Evolutionary conservation across 345 rosid species (phyloP).

Genomic region (Eucalyptus rudis): DNA sequence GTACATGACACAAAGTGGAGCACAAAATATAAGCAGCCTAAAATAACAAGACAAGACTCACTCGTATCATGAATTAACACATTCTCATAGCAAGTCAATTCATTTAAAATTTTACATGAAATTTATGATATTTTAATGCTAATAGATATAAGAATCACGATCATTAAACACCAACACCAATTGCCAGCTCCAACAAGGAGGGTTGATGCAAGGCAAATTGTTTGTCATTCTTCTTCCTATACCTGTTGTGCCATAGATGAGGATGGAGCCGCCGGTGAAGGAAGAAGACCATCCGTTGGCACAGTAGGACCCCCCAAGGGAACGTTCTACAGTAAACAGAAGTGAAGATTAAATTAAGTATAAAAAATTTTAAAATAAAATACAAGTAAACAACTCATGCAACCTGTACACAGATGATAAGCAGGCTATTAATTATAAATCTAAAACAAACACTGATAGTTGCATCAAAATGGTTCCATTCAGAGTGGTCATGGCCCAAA

Average conservation of each 20-base stretch:
- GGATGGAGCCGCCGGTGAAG: constrained; percentile 24
- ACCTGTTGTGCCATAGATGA: constrained; percentile 46
- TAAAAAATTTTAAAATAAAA: neutral
- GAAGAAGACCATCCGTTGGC: constrained; percentile 44
- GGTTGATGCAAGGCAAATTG: neutral
- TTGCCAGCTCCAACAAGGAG: neutral
- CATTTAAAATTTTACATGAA: neutral
- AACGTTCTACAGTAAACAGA: neutral
- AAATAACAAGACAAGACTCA: neutral
- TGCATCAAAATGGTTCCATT: neutral
- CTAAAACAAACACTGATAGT: neutral
- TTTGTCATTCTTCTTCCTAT: neutral
- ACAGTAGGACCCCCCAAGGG: constrained; percentile 40
- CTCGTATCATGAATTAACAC: neutral
- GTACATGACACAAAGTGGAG: neutral
- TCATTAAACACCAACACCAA: neutral
- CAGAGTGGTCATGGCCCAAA: neutral
- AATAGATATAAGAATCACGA: neutral
- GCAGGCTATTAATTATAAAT: neutral
- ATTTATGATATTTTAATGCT: neutral
- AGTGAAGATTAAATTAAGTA: neutral
- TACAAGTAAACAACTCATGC: neutral
- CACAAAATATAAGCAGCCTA: neutral
- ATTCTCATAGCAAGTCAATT: neutral
- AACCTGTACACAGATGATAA: neutral